phyloP scores from a whole-genome alignment of 768 basidiomycete genomes.

The Russula sp. region DNA sequence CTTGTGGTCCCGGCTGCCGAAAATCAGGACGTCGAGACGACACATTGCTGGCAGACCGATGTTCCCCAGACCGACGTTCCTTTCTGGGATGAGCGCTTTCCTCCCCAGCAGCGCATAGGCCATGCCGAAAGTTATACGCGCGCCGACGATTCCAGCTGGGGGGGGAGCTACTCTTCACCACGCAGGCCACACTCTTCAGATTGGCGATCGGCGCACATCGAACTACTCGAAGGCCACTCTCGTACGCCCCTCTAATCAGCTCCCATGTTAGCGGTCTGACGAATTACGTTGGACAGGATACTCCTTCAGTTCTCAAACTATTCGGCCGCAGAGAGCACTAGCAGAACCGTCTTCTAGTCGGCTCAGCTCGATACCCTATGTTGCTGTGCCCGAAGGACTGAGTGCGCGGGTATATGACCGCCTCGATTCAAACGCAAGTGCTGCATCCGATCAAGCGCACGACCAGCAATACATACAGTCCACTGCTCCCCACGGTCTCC shows the following conservation, averaged over 20 bases:
- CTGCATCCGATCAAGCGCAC: not conserved
- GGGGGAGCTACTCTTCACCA: not conserved
- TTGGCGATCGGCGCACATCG: conserved; percentile 10
- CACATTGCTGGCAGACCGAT: conserved; percentile 8
- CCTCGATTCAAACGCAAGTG: not conserved
- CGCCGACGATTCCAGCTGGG: conserved; percentile 14
- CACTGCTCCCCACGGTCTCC: not conserved
- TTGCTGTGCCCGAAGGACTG: conserved; percentile 7
- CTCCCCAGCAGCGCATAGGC: conserved; percentile 12
- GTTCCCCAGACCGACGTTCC: conserved; percentile 8
- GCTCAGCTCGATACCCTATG: conserved; percentile 13
- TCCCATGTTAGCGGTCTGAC: not conserved
- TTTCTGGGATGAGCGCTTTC: conserved; percentile 11
- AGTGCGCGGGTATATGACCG: conserved; percentile 3
- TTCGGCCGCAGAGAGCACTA: conserved; percentile 11
- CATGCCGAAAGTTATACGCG: conserved; percentile 25
- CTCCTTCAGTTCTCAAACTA: not conserved
- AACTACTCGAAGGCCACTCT: not conserved
- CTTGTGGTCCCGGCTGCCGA: not conserved
- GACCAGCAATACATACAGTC: conserved; percentile 7
- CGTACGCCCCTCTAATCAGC: not conserved
- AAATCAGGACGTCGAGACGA: not conserved
- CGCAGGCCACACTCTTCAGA: conserved; percentile 11
- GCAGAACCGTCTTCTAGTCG: conserved; percentile 18
- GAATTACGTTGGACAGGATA: conserved; percentile 1